phyloP scores from a whole-genome alignment of 441 rosid species.

The Croton laevigatus region DNA sequence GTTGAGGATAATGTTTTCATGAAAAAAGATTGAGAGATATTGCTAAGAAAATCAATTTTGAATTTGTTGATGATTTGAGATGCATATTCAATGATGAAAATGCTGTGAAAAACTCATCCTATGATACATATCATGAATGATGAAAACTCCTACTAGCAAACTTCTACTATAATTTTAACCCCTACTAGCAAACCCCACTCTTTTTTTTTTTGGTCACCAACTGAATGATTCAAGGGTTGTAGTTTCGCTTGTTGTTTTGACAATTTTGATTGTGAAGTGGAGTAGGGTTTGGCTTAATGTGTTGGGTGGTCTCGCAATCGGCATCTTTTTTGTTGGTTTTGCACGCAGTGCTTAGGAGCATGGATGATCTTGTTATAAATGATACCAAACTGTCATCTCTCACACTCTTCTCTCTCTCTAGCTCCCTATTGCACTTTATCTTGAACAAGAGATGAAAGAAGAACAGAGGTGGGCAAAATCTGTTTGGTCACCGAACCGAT shows the following conservation, averaged over 20 bases:
- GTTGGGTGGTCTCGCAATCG: conserved; percentile 36
- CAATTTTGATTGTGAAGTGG: conserved; percentile 39
- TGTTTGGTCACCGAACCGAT: too few relatives aligned
- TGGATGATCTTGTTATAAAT: conserved; percentile 63
- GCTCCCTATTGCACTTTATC: too few relatives aligned
- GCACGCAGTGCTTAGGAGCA: conserved; percentile 58
- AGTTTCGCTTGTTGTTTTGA: conserved; percentile 35
- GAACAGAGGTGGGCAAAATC: too few relatives aligned
- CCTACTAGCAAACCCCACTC: too few relatives aligned
- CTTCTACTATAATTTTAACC: too few relatives aligned
- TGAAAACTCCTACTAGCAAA: too few relatives aligned
- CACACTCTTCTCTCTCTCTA: too few relatives aligned
- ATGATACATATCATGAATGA: too few relatives aligned
- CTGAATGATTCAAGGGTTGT: conserved; percentile 50
- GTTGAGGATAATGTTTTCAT: too few relatives aligned
- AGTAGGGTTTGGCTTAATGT: conserved; percentile 58
- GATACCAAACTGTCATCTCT: conserved; percentile 51
- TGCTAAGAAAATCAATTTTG: conserved; percentile 94
- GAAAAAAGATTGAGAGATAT: too few relatives aligned
- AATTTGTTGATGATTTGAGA: conserved; percentile 92
- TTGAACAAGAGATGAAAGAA: too few relatives aligned
- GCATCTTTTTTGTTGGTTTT: conserved; percentile 37
- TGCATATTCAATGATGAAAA: conserved; percentile 98
- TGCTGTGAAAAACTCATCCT: conserved; percentile 61
- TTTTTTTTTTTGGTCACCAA: conserved; percentile 35